Evolutionary conservation across 495 filamentous ascomycete species (phyloP), one percentile per base, ranked within the genome.

Genomic region (Viridothelium virens): DNA sequence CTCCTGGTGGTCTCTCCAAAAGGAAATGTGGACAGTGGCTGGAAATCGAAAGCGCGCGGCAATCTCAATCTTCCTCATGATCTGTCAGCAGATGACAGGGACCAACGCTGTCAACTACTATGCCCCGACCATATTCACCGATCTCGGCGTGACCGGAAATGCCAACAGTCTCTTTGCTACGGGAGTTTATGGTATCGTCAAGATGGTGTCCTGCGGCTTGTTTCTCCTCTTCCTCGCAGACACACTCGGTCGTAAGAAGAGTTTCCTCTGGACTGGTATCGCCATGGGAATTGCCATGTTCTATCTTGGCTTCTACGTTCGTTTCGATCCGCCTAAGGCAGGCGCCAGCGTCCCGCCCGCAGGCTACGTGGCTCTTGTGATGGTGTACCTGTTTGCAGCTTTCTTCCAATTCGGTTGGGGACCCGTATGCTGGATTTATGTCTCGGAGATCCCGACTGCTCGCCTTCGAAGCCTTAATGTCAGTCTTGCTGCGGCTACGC

Each of bases 221-320:
- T 91, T 89, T 80, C 77, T 91, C 7, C 66, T 88, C 64, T 89
- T 91, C 73, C 83, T 86, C 61, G 87, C 86, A 41, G 89, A 93
- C 73, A 84, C 85, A 2, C 80, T 90, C 3, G 90, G 89, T 16
- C 83, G 89, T 9, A 82, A 86, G 6, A 82, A 85, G 46, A 87
- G 86, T 41, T 82, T 94, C 36, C 80, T 92, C 67, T 89, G 85
- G 82, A 91, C 89, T 14, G 86, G 84, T 7, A 82, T 91, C 67
- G 89, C 83, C 11, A 87, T 88, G 75, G 84, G 80, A 2, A 75
- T 87, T n/a, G 81, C 82, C 68, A 91, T 91, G 86, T 84, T 89
- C 70, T 90, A 92, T 73, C 87, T 92, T 67, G 89, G 89, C 11
- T 77, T 93, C n/a, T 90, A 92, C 72, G 80, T 90, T 6, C 86